phyloP scores from a whole-genome alignment of 441 rosid genomes.

The Codiaeum variegatum region DNA sequence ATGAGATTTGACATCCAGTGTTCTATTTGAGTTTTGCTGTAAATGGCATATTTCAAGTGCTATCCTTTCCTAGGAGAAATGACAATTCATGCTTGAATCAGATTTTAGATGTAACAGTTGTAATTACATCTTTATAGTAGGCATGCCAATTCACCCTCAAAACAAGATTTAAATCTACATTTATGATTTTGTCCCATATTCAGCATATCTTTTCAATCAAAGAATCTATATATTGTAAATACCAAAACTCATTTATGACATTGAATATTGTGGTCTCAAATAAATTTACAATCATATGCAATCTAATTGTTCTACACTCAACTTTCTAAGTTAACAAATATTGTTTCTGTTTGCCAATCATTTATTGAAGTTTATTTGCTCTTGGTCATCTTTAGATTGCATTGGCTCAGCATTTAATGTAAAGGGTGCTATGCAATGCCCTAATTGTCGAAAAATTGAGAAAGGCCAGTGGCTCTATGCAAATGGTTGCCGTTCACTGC shows the following conservation, averaged over 20 bases:
- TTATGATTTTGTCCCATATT: not conserved
- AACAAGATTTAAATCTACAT: not conserved
- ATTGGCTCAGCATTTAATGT: constrained; percentile 96
- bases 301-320: not conserved
- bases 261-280: not conserved
- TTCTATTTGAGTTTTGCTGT: not conserved
- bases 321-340: no score
- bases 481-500: constrained; percentile 69
- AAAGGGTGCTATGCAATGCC: constrained; percentile 98
- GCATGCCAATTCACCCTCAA: not conserved
- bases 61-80: not conserved
- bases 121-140: not conserved
- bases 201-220: not conserved
- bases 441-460: constrained; percentile 93
- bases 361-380: constrained; percentile 13
- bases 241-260: no score
- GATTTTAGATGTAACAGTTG: not conserved
- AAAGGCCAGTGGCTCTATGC: constrained; percentile 98
- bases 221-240: not conserved
- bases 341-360: not conserved
- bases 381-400: constrained; percentile 56
- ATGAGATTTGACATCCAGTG: not conserved
- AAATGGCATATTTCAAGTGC: not conserved
- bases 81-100: not conserved
- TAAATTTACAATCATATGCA: no score